phyloP scores from a whole-genome alignment of 148 eudicot genomes.

The Nyssa sinensis region DNA sequence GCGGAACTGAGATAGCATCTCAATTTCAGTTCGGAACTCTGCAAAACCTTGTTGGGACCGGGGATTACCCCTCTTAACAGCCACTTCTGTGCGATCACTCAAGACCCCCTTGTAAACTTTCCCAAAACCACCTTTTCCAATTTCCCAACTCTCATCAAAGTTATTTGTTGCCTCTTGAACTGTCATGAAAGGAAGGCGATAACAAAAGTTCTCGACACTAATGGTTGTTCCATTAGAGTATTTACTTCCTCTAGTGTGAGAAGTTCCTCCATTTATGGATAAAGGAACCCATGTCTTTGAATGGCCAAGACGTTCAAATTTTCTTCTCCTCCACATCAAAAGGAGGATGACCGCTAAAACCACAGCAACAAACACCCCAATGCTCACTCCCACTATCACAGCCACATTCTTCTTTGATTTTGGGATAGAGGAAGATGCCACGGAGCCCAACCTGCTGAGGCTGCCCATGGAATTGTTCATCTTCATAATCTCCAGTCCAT shows the following conservation, averaged over 20 bases:
- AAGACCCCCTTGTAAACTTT: conserved; percentile 50
- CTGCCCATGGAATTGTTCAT: conserved; percentile 40
- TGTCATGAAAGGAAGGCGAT: conserved; percentile 47
- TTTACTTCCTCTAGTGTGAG: conserved; percentile 43
- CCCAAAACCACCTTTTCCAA: conserved; percentile 67
- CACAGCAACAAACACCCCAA: conserved; percentile 29
- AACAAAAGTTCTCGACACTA: conserved; percentile 38
- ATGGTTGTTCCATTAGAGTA: conserved; percentile 47
- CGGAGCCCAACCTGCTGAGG: conserved; percentile 22
- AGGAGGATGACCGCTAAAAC: conserved; percentile 32
- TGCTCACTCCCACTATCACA: conserved; percentile 33
- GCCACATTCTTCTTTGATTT: conserved; percentile 31
- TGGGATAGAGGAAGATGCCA: neutral
- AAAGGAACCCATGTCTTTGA: conserved; percentile 52
- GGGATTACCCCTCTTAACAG: conserved; percentile 44
- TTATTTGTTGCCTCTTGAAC: conserved; percentile 55
- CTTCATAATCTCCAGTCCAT: conserved; percentile 65
- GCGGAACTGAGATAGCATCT: conserved; percentile 39
- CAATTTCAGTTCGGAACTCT: conserved; percentile 40
- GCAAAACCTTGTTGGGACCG: conserved; percentile 39
- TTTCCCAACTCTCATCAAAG: conserved; percentile 50
- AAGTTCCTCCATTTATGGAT: conserved; percentile 40
- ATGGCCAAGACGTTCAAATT: conserved; percentile 27
- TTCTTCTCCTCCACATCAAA: conserved; percentile 29
- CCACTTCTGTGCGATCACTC: conserved; percentile 33